Conservation (phyloP, 805 yeast genomes). For the Candida methanosorbosa region DNA sequence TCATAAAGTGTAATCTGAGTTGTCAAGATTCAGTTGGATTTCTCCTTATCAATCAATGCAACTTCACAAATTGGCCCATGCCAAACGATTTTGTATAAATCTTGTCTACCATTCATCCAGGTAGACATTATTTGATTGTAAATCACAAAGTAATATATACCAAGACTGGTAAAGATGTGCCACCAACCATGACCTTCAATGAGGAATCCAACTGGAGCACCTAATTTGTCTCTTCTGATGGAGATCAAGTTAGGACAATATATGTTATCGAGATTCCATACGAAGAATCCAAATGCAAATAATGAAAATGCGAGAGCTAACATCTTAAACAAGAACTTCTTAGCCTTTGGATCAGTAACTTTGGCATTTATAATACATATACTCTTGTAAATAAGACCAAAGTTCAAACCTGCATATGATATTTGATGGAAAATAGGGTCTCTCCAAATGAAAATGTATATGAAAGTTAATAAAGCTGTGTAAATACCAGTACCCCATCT, state of each 20-base stretch:
- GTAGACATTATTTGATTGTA: slow-evolving; percentile 70
- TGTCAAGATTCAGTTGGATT: too few species aligned
- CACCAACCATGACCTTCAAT: slow-evolving; percentile 97
- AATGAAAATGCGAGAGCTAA: slow-evolving; percentile 21
- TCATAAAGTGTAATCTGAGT: too few species aligned
- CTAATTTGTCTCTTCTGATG: slow-evolving; percentile 48
- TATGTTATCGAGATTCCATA: slow-evolving; percentile 88
- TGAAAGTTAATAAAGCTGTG: slow-evolving; percentile 45
- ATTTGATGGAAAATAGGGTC: slow-evolving; percentile 87
- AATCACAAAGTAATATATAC: slow-evolving; percentile 78
- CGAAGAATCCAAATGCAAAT: slow-evolving; percentile 66
- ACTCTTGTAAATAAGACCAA: slow-evolving; percentile 60
- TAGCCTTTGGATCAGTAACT: slow-evolving; percentile 13
- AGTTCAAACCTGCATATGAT: slow-evolving; percentile 73
- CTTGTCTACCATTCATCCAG: slow-evolving; percentile 49
- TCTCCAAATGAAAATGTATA: slow-evolving; percentile 60
- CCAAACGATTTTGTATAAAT: slow-evolving; percentile 51
- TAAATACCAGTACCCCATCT: slow-evolving; percentile 19
- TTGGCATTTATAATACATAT: slow-evolving; percentile 12
- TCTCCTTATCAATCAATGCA: too few species aligned
- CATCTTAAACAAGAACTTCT: slow-evolving; percentile 18
- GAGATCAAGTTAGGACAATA: slow-evolving; percentile 53
- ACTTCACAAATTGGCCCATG: slow-evolving; percentile 47
- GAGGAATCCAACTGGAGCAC: slow-evolving; percentile 79
- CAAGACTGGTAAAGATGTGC: slow-evolving; percentile 82